Base-by-base conservation (phyloP, 2,329 filamentous ascomycete genomes). In the Diaporthe longicolla region DNA sequence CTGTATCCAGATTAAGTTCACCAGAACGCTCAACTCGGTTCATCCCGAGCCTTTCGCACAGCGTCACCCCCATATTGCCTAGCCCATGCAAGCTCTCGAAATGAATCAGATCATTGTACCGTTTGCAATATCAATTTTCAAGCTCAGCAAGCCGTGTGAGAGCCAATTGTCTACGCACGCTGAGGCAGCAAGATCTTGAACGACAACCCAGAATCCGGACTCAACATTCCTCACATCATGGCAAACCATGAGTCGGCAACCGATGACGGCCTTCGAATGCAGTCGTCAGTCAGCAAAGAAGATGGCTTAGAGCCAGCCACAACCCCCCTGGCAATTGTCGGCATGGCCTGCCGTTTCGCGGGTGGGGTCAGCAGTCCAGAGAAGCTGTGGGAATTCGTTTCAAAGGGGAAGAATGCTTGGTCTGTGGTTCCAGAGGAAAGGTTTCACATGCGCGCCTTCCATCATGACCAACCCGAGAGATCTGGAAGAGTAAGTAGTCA, bases 321-420 rank as follows among this genome's bases (percentile, higher is more conserved):
- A 4, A 37, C 35, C 7, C 54, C 54, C 54, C 19, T 58, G 32
- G 61, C 61, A 6, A 35, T 66, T 19, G 29, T 66, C 11, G 61
- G 61, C 13, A 66, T 66, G 37, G 82, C 77, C 1, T 84, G 83
- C 75, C 81, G 84, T 43, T 83, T 85, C 26, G 81, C 83, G 0
- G 84, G 84, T 1, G 78, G 76, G 3, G 78, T 80, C 0, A 79
- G 71, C 17, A 79, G 76, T 6, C 81, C 83, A 0, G 81, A 81
- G 1, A 79, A 80, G 70, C 78, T 85, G 8, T 85, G 83, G 83
- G 78, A 45, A 2, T 29, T 66, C 9, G 17, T 29, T 9, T 29
- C 61, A 6, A n/a, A 26, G 4, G 61, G n/a, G 9, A 29, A 13
- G 21, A 29, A 11, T 35, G 61, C 37, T 9, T 66, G 61, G 61